Evolutionary conservation across 2,329 filamentous ascomycete genomes (phyloP), one percentile per base, ranked within the genome.

Genomic region (Periglandula ipomoeae): DNA sequence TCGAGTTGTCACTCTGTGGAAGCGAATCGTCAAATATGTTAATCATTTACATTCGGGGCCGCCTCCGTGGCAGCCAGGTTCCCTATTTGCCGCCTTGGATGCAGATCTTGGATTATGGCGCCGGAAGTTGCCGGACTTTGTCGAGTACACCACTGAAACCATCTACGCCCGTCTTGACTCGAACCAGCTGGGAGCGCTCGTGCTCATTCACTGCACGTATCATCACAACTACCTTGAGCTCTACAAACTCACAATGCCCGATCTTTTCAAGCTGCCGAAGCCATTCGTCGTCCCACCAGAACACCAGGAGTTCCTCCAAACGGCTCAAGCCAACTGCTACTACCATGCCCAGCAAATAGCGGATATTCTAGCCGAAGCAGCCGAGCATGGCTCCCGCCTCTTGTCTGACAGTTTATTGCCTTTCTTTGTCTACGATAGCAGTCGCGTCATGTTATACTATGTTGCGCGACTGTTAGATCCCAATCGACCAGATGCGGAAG

Each of bases 371-470:
- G 63, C 65, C 6, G 65, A 70, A 46, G 65, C 68, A 7, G 64
- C 65, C 2, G 63, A 65, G 34, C 68, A 72, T 51, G 71, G 70
- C 13, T 56, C 62, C 5, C 57, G 65, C 4, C 64, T 69, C 32
- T 53, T 74, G 22, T 69, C 70, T 0, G 71, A 74, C 41, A 70
- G 67, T 40, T 58, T 72, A 56, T 60, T 72, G 26, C 70, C 70
- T 1, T 71, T 69, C 15, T 73, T 73, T 50, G 65, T 69, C 2
- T 73, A 72, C 53, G 70, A 73, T 47, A 72, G 70, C 52, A 72
- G 67, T 44, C 64, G 71, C 4, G 67, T 72, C 34, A 72, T 74
- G 67, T 55, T 74, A 1, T 73, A 74, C 54, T 72, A 72, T 49
- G 62, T 72, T n/a, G 70, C 68, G 4, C 64, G 69, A 15, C 55